phyloP scores from a whole-genome alignment of 176 grass and related monocot species.

The Oryza coarctata region DNA sequence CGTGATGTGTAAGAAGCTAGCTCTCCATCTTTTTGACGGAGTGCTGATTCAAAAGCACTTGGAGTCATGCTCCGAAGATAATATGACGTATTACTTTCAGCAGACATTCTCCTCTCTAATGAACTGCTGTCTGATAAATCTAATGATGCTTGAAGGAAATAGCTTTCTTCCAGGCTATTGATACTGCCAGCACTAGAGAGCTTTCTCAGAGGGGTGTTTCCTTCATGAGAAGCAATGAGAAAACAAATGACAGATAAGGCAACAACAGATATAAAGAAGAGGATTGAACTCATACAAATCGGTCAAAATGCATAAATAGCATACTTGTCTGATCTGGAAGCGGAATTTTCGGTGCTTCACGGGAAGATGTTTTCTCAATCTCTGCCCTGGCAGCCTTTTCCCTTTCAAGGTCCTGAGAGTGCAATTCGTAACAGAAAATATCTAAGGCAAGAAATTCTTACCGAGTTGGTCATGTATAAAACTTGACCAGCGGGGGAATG shows the following conservation, averaged over 20 bases:
- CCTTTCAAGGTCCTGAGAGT: conserved; percentile 84
- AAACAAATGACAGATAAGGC: conserved; percentile 21
- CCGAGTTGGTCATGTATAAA: background rate
- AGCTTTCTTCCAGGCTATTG: conserved; percentile 81
- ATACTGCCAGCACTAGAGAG: conserved; percentile 66
- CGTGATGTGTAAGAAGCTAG: conserved; percentile 94
- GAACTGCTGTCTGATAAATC: conserved; percentile 74
- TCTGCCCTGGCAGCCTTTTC: conserved; percentile 78
- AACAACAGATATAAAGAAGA: conserved; percentile 17
- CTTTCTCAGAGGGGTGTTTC: conserved; percentile 69
- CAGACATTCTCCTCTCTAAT: conserved; percentile 83
- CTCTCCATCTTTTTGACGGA: conserved; percentile 97
- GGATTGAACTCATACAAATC: background rate
- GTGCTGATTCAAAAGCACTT: conserved; percentile 92
- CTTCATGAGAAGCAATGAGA: conserved; percentile 44
- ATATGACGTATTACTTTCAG: conserved; percentile 84
- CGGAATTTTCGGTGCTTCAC: conserved; percentile 53
- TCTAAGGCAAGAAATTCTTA: conserved; percentile 22
- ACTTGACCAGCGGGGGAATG: too few species aligned
- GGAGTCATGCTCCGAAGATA: conserved; percentile 98
- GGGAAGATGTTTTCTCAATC: conserved; percentile 70
- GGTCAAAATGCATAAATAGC: conserved; percentile 1
- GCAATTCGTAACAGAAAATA: conserved; percentile 18
- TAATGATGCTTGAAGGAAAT: conserved; percentile 91
- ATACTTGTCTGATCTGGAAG: conserved; percentile 78